Percentiles rank a stretch among this genome's conserved stretches.
These are phyloP conservation scores for Nicotiana knightiana DNA, from an alignment of 257 asterid species.

Conservation along the genomic window DNA sequence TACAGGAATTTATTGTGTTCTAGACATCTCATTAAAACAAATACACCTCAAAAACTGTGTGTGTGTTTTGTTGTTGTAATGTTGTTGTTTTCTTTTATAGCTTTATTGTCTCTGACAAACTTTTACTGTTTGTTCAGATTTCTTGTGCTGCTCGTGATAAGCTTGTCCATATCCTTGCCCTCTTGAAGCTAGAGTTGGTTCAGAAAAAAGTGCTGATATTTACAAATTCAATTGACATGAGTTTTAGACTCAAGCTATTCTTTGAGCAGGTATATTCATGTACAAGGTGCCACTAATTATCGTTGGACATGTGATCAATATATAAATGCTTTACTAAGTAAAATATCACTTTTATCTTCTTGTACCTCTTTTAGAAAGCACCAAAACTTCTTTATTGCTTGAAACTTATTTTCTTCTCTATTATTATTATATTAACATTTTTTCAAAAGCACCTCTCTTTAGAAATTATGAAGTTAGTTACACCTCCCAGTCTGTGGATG, in stretches of 20 bases:
- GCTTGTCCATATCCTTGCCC: constrained; percentile 76
- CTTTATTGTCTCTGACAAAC: not conserved
- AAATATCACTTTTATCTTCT: not conserved
- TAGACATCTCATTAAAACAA: not conserved
- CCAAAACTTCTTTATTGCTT: not conserved
- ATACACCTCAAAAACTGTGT: not conserved
- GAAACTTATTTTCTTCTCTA: not conserved
- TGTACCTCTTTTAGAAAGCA: not conserved
- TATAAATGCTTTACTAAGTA: not conserved
- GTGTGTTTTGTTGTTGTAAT: not conserved
- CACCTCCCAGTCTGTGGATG: not conserved
- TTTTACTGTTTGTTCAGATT: constrained; percentile 41
- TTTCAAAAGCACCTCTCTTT: not conserved
- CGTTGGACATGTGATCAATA: not conserved
- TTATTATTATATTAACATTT: not conserved
- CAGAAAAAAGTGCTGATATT: constrained; percentile 88
- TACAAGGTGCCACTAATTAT: not conserved
- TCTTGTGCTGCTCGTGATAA: constrained; percentile 81
- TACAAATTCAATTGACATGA: constrained; percentile 79
- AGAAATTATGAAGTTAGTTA: not conserved
- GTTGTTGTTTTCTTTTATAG: not conserved
- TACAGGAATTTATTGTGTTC: not conserved
- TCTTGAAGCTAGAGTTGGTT: constrained; percentile 73
- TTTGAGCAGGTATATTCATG: constrained; percentile 69
- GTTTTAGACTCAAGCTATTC: constrained; percentile 85